These are phyloP conservation scores for Phallus indusiatus DNA, from an alignment of 768 basidiomycete genomes.

Conservation along the genomic window DNA sequence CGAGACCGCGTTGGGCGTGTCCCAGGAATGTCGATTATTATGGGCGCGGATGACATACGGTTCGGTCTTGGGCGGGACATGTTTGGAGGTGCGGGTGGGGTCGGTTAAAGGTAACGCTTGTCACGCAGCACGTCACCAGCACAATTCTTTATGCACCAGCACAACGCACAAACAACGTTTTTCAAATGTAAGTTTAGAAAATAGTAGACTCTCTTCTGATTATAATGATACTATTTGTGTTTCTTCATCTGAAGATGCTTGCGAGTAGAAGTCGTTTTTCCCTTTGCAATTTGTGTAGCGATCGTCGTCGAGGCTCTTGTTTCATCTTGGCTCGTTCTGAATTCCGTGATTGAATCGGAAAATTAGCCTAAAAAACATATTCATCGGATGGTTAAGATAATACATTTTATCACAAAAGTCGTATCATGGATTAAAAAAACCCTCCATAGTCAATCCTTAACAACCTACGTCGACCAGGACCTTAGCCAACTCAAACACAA, in stretches of 20 bases:
- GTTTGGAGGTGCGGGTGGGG: neutral
- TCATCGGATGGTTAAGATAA: neutral
- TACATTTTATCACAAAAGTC: neutral
- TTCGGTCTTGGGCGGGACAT: constrained; percentile 5
- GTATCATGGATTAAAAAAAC: neutral
- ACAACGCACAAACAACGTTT: neutral
- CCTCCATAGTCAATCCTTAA: neutral
- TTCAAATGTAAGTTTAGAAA: neutral
- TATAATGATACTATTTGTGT: no score
- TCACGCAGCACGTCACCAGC: neutral
- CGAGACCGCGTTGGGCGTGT: neutral
- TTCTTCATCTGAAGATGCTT: no score
- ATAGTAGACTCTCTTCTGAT: no score
- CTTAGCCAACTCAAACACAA: no score
- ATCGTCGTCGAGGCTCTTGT: neutral
- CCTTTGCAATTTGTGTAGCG: neutral
- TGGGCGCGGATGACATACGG: neutral
- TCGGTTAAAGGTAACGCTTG: no score
- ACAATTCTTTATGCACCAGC: neutral
- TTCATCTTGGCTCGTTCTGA: neutral
- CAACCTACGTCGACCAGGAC: no score
- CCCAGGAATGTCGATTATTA: constrained; percentile 1
- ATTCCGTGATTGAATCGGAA: neutral
- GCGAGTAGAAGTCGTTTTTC: neutral
- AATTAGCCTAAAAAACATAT: neutral